A percentile compares a stretch with the other conserved stretches of the same genome.
These are phyloP conservation scores for Backusella macrospora DNA, from an alignment of 192 early-diverging fungal species.

Conservation along the genomic window DNA sequence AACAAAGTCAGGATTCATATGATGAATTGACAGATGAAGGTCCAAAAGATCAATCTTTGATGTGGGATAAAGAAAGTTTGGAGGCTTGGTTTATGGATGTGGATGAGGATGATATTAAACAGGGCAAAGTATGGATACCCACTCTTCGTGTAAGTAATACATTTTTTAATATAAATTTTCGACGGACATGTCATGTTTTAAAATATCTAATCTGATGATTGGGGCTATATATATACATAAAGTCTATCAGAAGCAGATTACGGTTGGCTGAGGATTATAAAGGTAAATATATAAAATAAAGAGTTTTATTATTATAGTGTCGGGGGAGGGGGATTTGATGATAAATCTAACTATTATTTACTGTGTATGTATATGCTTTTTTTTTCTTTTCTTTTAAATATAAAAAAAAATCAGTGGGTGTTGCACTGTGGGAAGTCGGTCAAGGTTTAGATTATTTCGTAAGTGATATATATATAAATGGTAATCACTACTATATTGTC, in stretches of 20 bases:
- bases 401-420: slow-evolving; percentile 29
- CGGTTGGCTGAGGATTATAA: slow-evolving; percentile 43
- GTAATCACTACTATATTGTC: not conserved
- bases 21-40: not conserved
- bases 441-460: slow-evolving; percentile 51
- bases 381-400: not conserved
- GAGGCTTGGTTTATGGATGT: slow-evolving; percentile 35
- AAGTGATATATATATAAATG: slow-evolving; percentile 20
- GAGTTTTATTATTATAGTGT: not conserved
- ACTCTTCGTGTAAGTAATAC: slow-evolving; percentile 33
- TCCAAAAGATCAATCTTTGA: not conserved
- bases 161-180: no score
- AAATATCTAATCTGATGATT: not conserved
- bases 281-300: slow-evolving; percentile 7
- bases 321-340: no score
- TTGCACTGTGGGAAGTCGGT: slow-evolving; percentile 49
- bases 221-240: not conserved
- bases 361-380: no score
- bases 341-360: not conserved
- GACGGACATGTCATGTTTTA: no score
- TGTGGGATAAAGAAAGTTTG: slow-evolving; percentile 29
- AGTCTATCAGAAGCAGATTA: slow-evolving; percentile 35
- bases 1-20: not conserved
- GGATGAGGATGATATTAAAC: slow-evolving; percentile 28
- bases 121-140: slow-evolving; percentile 36